A percentile compares a stretch with the other conserved stretches of the same genome.
Evolutionary conservation across 75 land plant species (phyloP).

Genomic region (Cryptomeria japonica): DNA sequence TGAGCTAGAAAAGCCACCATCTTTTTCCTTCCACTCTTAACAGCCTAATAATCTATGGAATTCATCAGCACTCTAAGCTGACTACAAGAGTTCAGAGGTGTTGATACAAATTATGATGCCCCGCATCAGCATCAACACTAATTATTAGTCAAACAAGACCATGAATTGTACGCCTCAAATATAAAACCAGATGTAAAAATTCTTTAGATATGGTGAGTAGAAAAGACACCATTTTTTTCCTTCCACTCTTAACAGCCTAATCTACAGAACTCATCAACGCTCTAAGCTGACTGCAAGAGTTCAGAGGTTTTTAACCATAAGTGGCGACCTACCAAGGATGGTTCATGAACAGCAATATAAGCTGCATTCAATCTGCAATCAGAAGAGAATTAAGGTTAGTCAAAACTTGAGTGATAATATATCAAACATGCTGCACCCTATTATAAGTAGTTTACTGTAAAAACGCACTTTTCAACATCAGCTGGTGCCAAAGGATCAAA

Average conservation of each 20-base stretch:
- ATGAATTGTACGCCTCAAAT: neutral
- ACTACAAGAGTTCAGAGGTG: too few relatives aligned
- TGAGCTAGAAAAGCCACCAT: neutral
- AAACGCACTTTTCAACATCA: conserved; percentile 17
- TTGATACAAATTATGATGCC: neutral
- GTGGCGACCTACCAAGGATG: conserved; percentile 50
- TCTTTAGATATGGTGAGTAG: neutral
- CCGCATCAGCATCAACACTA: neutral
- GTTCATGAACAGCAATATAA: conserved; percentile 52
- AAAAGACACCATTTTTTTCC: neutral
- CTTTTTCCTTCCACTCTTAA: too few relatives aligned
- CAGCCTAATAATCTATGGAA: too few relatives aligned
- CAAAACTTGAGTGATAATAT: neutral
- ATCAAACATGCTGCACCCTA: neutral
- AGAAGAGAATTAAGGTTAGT: neutral
- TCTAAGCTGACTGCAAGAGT: conserved; percentile 19
- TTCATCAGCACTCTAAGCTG: too few relatives aligned
- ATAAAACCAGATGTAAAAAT: neutral
- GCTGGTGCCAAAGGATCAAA: conserved; percentile 12
- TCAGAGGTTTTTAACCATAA: conserved; percentile 56
- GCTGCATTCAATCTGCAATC: conserved; percentile 56
- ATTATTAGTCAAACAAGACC: neutral
- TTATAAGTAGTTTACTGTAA: neutral
- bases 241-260: neutral
- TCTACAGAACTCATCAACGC: neutral